Evolutionary conservation across 805 yeast species (phyloP).

Genomic region (Hanseniaspora meyeri): DNA sequence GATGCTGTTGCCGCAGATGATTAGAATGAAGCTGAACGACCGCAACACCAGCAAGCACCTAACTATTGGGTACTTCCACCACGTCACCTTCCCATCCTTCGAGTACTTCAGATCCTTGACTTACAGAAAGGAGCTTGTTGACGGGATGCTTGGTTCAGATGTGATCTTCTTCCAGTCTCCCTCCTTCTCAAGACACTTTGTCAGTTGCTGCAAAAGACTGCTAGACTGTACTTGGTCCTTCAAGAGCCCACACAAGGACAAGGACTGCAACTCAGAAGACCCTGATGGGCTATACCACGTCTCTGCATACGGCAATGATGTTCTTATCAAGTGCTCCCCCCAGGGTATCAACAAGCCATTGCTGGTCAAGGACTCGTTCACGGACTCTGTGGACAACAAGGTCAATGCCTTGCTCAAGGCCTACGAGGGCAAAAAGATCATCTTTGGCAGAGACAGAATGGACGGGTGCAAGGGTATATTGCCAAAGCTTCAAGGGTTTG

Average conservation of each 20-base stretch:
- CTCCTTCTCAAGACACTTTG: slow-evolving; percentile 80
- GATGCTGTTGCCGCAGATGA: slow-evolving; percentile 65
- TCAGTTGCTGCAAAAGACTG: slow-evolving; percentile 78
- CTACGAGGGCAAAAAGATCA: slow-evolving; percentile 56
- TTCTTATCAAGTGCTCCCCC: slow-evolving; percentile 65
- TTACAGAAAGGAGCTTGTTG: slow-evolving; percentile 66
- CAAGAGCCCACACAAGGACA: slow-evolving; percentile 19
- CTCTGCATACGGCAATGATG: slow-evolving; percentile 62
- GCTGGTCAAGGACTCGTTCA: slow-evolving; percentile 48
- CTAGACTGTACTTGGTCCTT: slow-evolving; percentile 61
- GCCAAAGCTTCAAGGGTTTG: slow-evolving; percentile 86
- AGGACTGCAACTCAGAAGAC: slow-evolving; percentile 31
- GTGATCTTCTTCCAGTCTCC: slow-evolving; percentile 75
- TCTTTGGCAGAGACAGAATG: slow-evolving; percentile 87
- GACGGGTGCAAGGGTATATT: slow-evolving; percentile 88
- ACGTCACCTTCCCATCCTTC: slow-evolving; percentile 88
- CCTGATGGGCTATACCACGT: slow-evolving; percentile 31
- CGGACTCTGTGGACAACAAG: slow-evolving; percentile 42
- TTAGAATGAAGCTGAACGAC: slow-evolving; percentile 50
- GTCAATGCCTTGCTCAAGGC: slow-evolving; percentile 51
- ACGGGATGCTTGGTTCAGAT: slow-evolving; percentile 86
- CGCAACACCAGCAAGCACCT: slow-evolving; percentile 38
- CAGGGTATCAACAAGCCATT: slow-evolving; percentile 75
- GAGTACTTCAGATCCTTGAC: slow-evolving; percentile 87
- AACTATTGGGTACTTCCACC: slow-evolving; percentile 62